Evolutionary conservation across 2,329 filamentous ascomycete genomes (phyloP), one percentile per base, ranked within the genome.

Genomic region (Penicillium sp.): DNA sequence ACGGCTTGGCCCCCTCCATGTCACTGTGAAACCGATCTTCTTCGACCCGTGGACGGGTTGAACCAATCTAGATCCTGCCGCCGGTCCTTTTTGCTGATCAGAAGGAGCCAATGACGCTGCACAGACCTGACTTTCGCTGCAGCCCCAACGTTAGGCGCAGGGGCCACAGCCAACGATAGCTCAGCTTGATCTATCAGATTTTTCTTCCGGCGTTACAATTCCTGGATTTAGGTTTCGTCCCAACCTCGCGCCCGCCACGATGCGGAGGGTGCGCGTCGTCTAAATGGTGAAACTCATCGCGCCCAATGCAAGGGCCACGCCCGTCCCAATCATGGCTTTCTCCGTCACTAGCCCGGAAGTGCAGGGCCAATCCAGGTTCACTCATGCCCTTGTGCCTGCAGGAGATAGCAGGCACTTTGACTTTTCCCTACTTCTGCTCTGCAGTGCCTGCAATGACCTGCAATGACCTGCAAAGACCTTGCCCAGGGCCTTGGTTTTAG

Each of bases 101-200:
- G 9, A 14, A 18, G 47, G 31, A 31, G 44, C 50, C 51, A 56
- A 52, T 52, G 42, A 48, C 31, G 42, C 46, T 30, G 44, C 28
- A 20, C 31, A 39, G 18, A 43, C 40, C 31, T 44, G 50, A 53
- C 53, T 50, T 49, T n/a, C n/a, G 51, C 55, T 53, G 51, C 60
- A 56, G 51, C 36, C 49, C 48, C 55, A 52, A 47, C 49, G 50
- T 55, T 57, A 48, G 50, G 55, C 16, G 57, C 58, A 56, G 53
- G 53, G 55, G 20, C 53, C 39, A 50, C 36, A 27, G 39, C 58
- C 60, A 62, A 56, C 54, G 62, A 65, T 54, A 58, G 56, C 59
- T 64, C 62, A 61, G 55, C 60, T 57, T 62, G 65, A 68, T 64
- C 63, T 56, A 64, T 68, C 64, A 52, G 54, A 62, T 65, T 50